phyloP scores from a whole-genome alignment of 306 rosid genomes.

The Bauhinia variegata region DNA sequence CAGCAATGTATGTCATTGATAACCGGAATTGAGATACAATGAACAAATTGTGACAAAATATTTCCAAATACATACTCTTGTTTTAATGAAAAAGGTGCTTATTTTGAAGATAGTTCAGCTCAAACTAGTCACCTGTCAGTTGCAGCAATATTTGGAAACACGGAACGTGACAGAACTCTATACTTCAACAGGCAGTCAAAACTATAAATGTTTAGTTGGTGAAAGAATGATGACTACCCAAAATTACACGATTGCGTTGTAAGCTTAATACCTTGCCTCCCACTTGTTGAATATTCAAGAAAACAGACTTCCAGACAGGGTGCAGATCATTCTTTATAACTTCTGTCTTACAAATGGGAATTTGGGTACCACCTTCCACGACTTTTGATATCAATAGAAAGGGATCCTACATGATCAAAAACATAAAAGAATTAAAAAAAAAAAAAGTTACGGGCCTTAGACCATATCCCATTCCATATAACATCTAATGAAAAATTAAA shows the following conservation, averaged over 20 bases:
- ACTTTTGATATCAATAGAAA: constrained; percentile 81
- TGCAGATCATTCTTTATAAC: constrained; percentile 84
- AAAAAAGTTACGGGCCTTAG: background rate
- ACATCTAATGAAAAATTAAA: constrained; percentile 29
- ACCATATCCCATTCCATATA: constrained; percentile 23
- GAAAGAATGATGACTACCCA: constrained; percentile 1
- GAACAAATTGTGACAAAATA: background rate
- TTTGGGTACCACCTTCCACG: constrained; percentile 66
- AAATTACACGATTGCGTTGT: constrained; percentile 12
- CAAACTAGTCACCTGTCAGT: constrained; percentile 13
- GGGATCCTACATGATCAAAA: constrained; percentile 75
- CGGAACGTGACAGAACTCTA: constrained; percentile 12
- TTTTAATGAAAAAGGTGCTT: background rate
- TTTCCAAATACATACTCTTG: background rate
- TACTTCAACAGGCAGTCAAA: constrained; percentile 27
- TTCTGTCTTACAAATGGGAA: constrained; percentile 95
- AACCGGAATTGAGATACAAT: constrained; percentile 7
- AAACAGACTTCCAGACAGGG: constrained; percentile 85
- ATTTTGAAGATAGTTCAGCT: constrained; percentile 14
- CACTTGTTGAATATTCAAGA: constrained; percentile 87
- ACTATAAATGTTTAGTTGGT: constrained; percentile 20
- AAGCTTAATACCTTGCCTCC: constrained; percentile 86
- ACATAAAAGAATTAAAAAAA: too few relatives aligned
- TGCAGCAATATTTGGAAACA: constrained; percentile 17
- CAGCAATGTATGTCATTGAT: background rate